phyloP scores from a whole-genome alignment of 2,329 filamentous ascomycete genomes.

The Periconia macrospinosa region DNA sequence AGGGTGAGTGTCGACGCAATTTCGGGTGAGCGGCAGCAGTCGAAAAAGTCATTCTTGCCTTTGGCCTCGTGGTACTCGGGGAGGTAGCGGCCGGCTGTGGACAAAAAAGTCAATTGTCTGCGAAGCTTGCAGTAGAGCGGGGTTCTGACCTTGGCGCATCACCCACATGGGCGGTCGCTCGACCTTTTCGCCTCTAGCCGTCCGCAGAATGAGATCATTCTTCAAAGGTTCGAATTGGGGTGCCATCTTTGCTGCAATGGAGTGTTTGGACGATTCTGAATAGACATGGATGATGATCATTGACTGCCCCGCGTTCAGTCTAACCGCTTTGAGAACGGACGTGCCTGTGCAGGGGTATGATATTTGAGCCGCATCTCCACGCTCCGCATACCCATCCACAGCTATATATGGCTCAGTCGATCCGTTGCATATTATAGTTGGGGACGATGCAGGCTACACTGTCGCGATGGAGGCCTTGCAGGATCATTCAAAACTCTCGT shows the following conservation, averaged over 20 bases:
- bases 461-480: neutral
- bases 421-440: neutral
- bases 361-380: neutral
- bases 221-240: slow-evolving; percentile 79
- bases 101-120: slow-evolving; percentile 12
- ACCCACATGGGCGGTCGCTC: slow-evolving; percentile 97
- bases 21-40: slow-evolving; percentile 91
- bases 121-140: neutral
- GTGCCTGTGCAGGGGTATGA: slow-evolving; percentile 7
- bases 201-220: slow-evolving; percentile 89
- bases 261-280: neutral
- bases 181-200: slow-evolving; percentile 89
- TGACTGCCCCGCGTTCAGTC: slow-evolving; percentile 25
- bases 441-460: neutral
- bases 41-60: slow-evolving; percentile 89
- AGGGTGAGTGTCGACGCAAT: slow-evolving; percentile 91
- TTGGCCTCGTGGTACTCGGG: slow-evolving; percentile 98
- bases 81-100: slow-evolving; percentile 86
- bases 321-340: slow-evolving; percentile 23
- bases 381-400: neutral
- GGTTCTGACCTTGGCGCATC: slow-evolving; percentile 86
- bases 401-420: neutral
- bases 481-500: neutral
- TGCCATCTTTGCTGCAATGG: slow-evolving; percentile 56
- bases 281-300: neutral